Conservation (phyloP, 2,329 filamentous ascomycete genomes). For the Pseudogymnoascus sp. region DNA sequence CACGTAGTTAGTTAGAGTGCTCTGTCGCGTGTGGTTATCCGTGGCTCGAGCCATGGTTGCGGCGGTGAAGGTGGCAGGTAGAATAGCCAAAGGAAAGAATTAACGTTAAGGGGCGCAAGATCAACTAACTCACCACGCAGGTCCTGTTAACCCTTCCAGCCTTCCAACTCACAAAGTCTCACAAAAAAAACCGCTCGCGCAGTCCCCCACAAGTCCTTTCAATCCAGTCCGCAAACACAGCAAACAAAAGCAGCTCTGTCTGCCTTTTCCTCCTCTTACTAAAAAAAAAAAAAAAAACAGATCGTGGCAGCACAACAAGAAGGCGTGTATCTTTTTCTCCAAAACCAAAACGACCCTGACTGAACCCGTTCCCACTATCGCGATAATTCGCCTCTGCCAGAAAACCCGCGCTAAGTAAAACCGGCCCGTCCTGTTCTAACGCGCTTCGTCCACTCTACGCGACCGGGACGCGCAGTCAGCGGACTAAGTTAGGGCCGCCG, state of each 20-base stretch:
- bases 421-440: not conserved
- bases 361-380: not conserved
- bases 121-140: not conserved
- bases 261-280: not conserved
- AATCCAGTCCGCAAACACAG: not conserved
- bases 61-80: not conserved
- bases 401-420: not conserved
- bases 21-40: not conserved
- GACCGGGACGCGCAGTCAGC: constrained; percentile 7
- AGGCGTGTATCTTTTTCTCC: too few species aligned
- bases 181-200: not conserved
- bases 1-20: not conserved
- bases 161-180: not conserved
- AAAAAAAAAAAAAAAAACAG: not conserved
- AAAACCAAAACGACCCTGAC: not conserved
- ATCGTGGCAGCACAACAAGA: not conserved
- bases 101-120: not conserved
- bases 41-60: not conserved
- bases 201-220: not conserved
- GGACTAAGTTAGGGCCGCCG: constrained; percentile 1
- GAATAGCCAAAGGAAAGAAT: not conserved
- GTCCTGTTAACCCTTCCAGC: not conserved
- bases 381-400: constrained; percentile 1
- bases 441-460: constrained; percentile 1
- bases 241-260: not conserved